A percentile compares a stretch with the other conserved stretches of the same genome.
phyloP scores from a whole-genome alignment of 2,329 filamentous ascomycete species.

The Cyphellophora europaea region DNA sequence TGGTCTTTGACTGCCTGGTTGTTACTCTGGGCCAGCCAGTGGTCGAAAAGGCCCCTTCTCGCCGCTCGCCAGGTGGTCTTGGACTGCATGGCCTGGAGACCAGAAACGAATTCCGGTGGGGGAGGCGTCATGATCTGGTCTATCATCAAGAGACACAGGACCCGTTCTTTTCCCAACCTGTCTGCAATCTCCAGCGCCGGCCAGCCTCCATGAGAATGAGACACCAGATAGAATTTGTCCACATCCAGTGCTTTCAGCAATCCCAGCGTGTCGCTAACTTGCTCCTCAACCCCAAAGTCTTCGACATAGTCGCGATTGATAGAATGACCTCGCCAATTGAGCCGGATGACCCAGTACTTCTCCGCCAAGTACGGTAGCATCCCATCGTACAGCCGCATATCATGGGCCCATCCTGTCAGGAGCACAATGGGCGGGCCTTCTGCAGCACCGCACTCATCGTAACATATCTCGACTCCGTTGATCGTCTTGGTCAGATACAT shows the following conservation, averaged over 20 bases:
- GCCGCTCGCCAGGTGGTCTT: slow-evolving; percentile 3
- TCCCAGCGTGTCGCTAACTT: slow-evolving; percentile 3
- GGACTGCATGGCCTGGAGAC: slow-evolving; percentile 3
- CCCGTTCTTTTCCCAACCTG: slow-evolving; percentile 5
- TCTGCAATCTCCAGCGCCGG: slow-evolving; percentile 9
- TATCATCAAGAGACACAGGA: slow-evolving; percentile 12
- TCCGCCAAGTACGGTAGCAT: slow-evolving; percentile 5
- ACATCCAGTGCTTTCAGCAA: slow-evolving; percentile 6
- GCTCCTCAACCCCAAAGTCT: slow-evolving; percentile 6
- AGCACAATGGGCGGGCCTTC: slow-evolving; percentile 7
- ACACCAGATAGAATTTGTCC: slow-evolving; percentile 9
- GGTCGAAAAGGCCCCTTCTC: slow-evolving; percentile 1
- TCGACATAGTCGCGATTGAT: slow-evolving; percentile 1
- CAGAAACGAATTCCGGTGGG: slow-evolving; percentile 3
- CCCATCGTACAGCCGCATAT: slow-evolving; percentile 9
- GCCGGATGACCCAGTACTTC: slow-evolving; percentile 1
- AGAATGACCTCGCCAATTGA: slow-evolving; percentile 3
- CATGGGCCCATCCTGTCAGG: slow-evolving; percentile 10
- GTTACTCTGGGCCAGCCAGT: slow-evolving; percentile 5
- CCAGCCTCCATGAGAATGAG: slow-evolving; percentile 11
- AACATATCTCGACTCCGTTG: slow-evolving; percentile 8
- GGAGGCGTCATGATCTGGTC: slow-evolving; percentile 10
- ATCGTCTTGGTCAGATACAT: slow-evolving; percentile 2
- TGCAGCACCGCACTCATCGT: slow-evolving; percentile 7
- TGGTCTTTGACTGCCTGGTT: slow-evolving; percentile 4